phyloP scores from a whole-genome alignment of 371 early-diverging fungal genomes.

The Rhizopus microsporus region DNA sequence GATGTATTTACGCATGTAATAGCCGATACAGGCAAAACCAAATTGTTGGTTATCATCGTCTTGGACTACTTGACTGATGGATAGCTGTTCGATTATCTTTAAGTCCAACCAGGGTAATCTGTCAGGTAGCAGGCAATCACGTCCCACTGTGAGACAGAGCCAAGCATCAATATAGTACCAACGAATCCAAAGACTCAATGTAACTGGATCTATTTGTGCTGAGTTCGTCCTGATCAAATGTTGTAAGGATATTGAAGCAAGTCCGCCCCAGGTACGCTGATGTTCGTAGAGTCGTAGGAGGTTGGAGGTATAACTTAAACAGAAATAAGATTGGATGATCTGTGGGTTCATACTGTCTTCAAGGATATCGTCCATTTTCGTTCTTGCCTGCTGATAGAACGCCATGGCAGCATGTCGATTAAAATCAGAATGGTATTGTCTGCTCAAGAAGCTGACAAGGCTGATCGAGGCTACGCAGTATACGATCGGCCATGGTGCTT shows the following conservation, averaged over 20 bases:
- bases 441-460: conserved; percentile 24
- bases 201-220: conserved; percentile 7
- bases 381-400: conserved; percentile 32
- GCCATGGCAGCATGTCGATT: conserved; percentile 23
- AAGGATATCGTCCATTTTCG: conserved; percentile 29
- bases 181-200: conserved; percentile 28
- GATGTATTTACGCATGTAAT: conserved; percentile 46
- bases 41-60: conserved; percentile 12
- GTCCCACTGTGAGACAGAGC: conserved; percentile 41
- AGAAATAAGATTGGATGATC: conserved; percentile 30
- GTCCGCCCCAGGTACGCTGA: conserved; percentile 31
- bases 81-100: background rate
- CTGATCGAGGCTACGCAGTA: conserved; percentile 34
- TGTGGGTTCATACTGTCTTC: conserved; percentile 28
- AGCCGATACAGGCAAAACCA: conserved; percentile 32
- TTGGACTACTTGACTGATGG: background rate
- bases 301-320: conserved; percentile 34
- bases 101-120: conserved; percentile 21
- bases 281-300: conserved; percentile 33
- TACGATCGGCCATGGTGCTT: conserved; percentile 21
- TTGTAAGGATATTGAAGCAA: conserved; percentile 31
- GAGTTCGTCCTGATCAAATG: conserved; percentile 11
- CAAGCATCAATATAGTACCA: conserved; percentile 56
- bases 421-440: conserved; percentile 3
- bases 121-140: conserved; percentile 40